Conservation (phyloP, 345 rosid genomes). For the Eucalyptus melliodora region DNA sequence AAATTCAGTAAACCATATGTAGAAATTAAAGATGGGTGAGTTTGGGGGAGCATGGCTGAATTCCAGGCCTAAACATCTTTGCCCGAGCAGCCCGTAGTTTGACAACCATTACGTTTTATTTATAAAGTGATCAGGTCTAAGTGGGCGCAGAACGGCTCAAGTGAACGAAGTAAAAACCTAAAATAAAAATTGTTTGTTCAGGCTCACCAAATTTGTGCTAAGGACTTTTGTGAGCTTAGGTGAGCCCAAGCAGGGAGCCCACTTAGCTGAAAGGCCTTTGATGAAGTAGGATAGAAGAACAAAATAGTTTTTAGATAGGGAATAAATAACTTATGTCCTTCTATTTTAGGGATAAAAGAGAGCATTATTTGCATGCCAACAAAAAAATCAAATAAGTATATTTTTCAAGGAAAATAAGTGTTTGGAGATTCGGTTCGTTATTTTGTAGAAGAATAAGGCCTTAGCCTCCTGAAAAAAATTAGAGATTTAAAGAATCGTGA, state of each 20-base stretch:
- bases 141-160: background rate
- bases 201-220: background rate
- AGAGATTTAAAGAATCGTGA: too few relatives aligned
- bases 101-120: background rate
- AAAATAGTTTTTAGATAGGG: background rate
- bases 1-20: background rate
- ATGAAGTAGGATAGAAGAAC: background rate
- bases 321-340: background rate
- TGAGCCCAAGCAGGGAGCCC: background rate
- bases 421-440: too few relatives aligned
- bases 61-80: background rate
- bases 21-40: background rate
- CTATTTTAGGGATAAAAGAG: too few relatives aligned
- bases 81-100: background rate
- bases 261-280: background rate
- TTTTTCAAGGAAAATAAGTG: too few relatives aligned
- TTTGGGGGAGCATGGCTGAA: background rate
- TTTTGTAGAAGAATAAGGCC: too few relatives aligned
- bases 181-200: background rate
- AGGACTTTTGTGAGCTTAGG: background rate
- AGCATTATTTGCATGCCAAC: too few relatives aligned
- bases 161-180: background rate
- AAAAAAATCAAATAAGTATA: background rate
- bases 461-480: too few relatives aligned
- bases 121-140: background rate